A percentile compares a stretch with the other conserved stretches of the same genome.
These are phyloP conservation scores for Infundibulicybe gibba DNA, from an alignment of 768 basidiomycete genomes.

Conservation along the genomic window DNA sequence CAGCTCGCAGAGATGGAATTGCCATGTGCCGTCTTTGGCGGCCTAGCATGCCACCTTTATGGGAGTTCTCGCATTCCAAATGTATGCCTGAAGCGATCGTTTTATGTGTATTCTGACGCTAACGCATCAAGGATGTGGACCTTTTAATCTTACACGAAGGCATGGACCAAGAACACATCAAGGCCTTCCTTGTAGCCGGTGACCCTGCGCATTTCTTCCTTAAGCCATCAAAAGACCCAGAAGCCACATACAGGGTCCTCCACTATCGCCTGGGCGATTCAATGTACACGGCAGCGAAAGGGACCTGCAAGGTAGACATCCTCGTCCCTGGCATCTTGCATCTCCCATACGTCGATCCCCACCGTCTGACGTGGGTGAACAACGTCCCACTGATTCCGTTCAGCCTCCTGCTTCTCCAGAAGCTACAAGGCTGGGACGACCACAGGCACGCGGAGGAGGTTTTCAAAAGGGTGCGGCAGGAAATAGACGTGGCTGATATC, in stretches of 20 bases:
- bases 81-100: slow-evolving; percentile 13
- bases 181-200: slow-evolving; percentile 24
- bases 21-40: slow-evolving; percentile 30
- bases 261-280: slow-evolving; percentile 24
- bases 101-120: background rate
- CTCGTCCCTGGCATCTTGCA: slow-evolving; percentile 36
- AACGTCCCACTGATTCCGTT: slow-evolving; percentile 16
- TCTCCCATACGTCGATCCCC: slow-evolving; percentile 27
- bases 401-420: slow-evolving; percentile 15
- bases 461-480: slow-evolving; percentile 12
- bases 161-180: slow-evolving; percentile 24
- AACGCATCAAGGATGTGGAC: slow-evolving; percentile 26
- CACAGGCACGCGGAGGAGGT: slow-evolving; percentile 9
- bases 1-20: slow-evolving; percentile 20
- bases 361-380: slow-evolving; percentile 16
- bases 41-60: slow-evolving; percentile 34
- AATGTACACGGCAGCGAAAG: slow-evolving; percentile 9
- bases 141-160: slow-evolving; percentile 12
- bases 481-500: slow-evolving; percentile 11
- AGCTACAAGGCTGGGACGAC: slow-evolving; percentile 16
- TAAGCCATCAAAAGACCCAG: slow-evolving; percentile 29
- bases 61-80: slow-evolving; percentile 33
- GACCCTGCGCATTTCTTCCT: slow-evolving; percentile 33
- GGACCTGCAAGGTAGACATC: slow-evolving; percentile 39
- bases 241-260: slow-evolving; percentile 33